Evolutionary conservation across 2,329 filamentous ascomycete genomes (phyloP), one percentile per base, ranked within the genome.

Genomic region (Hymenoscyphus fructigenus): DNA sequence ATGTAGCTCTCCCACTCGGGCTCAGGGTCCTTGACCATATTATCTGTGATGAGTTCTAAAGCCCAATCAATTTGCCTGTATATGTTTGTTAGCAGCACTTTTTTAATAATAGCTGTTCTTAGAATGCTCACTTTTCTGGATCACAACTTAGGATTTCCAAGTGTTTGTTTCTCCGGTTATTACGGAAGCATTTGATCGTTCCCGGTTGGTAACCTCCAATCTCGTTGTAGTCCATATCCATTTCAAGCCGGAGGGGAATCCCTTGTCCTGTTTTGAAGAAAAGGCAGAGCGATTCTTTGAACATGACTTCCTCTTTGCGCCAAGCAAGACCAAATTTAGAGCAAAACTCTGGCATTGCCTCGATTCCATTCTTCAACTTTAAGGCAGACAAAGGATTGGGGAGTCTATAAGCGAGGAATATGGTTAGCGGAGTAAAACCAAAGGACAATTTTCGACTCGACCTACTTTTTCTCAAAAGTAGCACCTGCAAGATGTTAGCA

Each of bases 21-120:
- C 20, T 61, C 55, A 20, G 70, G 69, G 6, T 67, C 61, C 20
- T 65, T 57, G 26, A 73, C 66, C 5, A 64, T 64, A 34, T 70
- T 69, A 44, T 76, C 74, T 1, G 71, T 70, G 29, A 74, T 70
- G 12, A 76, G 68, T 29, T 75, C 73, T 10, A 75, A 28, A n/a
- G 64, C 65, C 71, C 74, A 75, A 61, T 75, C 71, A 41, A 74
- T 44, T 41, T 69, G 57, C 50, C 74, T 75, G 61, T 29, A 3
- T 12, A 9, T 32, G 57, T 26, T 64, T 17, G 28, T 57, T n/a
- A 59, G n/a, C 7, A 36, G 12, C 34, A 57, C 32, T 23, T 60
- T 36, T 64, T 36, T 10, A 47, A n/a, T 59, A n/a, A 59, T 55
- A 26, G 53, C 4, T 57, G 29, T 12, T 62, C n/a, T n/a, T 57